phyloP scores from a whole-genome alignment of 352 stramenopile genomes.

The Pythium aristosporum region DNA sequence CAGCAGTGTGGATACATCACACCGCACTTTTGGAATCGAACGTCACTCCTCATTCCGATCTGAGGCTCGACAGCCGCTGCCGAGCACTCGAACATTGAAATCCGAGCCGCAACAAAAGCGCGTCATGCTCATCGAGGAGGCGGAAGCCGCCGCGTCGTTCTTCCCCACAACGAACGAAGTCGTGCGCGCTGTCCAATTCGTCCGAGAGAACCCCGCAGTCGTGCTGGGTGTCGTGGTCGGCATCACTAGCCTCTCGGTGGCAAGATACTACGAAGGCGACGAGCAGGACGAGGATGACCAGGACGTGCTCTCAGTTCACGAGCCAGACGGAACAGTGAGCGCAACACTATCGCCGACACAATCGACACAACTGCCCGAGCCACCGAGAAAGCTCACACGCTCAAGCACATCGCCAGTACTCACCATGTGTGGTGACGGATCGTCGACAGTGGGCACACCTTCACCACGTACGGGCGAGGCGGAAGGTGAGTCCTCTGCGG shows the following conservation, averaged over 20 bases:
- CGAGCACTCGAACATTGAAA: too few species aligned
- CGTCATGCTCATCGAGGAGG: constrained; percentile 36
- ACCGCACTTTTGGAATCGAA: not conserved
- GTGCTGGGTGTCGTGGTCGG: constrained; percentile 63
- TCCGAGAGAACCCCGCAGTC: constrained; percentile 65
- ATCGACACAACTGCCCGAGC: not conserved
- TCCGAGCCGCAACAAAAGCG: not conserved
- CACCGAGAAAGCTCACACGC: not conserved
- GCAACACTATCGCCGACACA: not conserved
- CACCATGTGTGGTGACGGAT: not conserved
- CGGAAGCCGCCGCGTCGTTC: constrained; percentile 49
- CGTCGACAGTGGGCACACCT: not conserved
- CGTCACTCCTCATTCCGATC: not conserved
- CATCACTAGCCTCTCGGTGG: constrained; percentile 66
- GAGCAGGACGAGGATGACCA: constrained; percentile 27
- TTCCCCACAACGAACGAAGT: constrained; percentile 64
- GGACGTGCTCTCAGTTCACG: not conserved
- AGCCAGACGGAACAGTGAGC: constrained; percentile 18
- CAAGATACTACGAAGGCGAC: constrained; percentile 54
- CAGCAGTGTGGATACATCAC: not conserved
- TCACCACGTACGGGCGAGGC: not conserved
- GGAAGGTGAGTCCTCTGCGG: not conserved
- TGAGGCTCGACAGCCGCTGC: too few species aligned
- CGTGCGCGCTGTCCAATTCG: constrained; percentile 57
- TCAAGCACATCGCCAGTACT: not conserved